Conservation (phyloP, 2,329 filamentous ascomycete genomes). For the Cladophialophora immunda region DNA sequence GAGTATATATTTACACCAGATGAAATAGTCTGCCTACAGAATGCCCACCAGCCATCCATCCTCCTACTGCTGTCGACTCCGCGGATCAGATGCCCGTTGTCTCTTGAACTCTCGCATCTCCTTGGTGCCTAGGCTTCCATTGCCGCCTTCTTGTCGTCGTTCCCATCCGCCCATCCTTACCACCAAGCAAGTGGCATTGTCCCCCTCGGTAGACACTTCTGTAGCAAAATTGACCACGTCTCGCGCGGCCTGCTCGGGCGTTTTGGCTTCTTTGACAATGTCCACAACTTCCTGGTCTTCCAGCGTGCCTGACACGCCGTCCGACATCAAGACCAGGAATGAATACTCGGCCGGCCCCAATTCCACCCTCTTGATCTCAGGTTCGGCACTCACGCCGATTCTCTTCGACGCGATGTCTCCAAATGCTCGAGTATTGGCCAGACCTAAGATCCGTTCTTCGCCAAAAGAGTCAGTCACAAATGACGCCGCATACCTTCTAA, state of each 20-base stretch:
- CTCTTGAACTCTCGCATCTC: slow-evolving; percentile 86
- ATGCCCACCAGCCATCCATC: not conserved
- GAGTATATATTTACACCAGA: not conserved
- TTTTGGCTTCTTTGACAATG: slow-evolving; percentile 86
- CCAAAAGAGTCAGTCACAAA: slow-evolving; percentile 97
- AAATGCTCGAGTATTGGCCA: slow-evolving; percentile 94
- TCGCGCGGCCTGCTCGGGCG: slow-evolving; percentile 83
- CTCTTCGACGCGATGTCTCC: slow-evolving; percentile 92
- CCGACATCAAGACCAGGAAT: slow-evolving; percentile 87
- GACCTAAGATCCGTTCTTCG: slow-evolving; percentile 90
- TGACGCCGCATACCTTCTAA: slow-evolving; percentile 84
- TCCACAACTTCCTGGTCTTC: slow-evolving; percentile 96
- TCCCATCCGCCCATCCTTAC: slow-evolving; percentile 72
- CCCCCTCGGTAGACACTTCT: slow-evolving; percentile 74
- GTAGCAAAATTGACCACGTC: slow-evolving; percentile 87
- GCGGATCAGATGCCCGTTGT: slow-evolving; percentile 81
- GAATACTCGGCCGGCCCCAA: slow-evolving; percentile 84
- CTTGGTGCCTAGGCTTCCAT: slow-evolving; percentile 89
- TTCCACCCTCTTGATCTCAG: slow-evolving; percentile 82
- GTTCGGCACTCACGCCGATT: slow-evolving; percentile 92
- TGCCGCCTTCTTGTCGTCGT: slow-evolving; percentile 75
- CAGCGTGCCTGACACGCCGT: slow-evolving; percentile 86
- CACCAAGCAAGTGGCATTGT: slow-evolving; percentile 71
- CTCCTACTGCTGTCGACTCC: slow-evolving; percentile 65
- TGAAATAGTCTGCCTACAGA: slow-evolving; percentile 4